phyloP scores from a whole-genome alignment of 108 stramenopile genomes.

The Nannochloropsis granulata region DNA sequence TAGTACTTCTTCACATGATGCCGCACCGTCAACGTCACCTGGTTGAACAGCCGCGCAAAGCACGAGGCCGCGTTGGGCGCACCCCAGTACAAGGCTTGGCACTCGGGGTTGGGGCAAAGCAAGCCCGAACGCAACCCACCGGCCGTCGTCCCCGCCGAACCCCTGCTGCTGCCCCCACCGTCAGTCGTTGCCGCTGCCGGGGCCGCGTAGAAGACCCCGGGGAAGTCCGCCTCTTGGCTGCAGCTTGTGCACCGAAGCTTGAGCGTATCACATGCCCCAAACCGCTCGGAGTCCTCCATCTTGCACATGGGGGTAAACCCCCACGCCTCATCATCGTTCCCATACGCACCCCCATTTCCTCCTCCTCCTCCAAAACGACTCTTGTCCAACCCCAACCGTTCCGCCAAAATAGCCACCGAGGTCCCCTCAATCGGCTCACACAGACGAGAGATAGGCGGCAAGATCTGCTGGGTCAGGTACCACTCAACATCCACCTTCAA shows the following conservation, averaged over 20 bases:
- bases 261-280: constrained; percentile 27
- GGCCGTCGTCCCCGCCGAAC: not conserved
- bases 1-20: constrained; percentile 32
- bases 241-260: constrained; percentile 9
- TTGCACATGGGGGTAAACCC: constrained; percentile 26
- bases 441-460: constrained; percentile 87
- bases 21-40: constrained; percentile 35
- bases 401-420: constrained; percentile 34
- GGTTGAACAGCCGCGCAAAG: constrained; percentile 31
- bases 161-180: not conserved
- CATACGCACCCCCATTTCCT: not conserved
- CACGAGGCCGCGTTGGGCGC: constrained; percentile 32
- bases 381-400: constrained; percentile 42
- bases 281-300: constrained; percentile 35
- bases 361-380: not conserved
- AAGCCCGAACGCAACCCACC: constrained; percentile 8
- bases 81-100: constrained; percentile 20
- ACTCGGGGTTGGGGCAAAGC: constrained; percentile 18
- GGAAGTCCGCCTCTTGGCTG: constrained; percentile 6
- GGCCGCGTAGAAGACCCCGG: constrained; percentile 1
- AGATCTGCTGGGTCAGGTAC: constrained; percentile 93
- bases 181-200: not conserved
- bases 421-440: constrained; percentile 96
- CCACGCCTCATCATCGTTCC: constrained; percentile 15
- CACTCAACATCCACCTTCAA: constrained; percentile 53